phyloP scores from a whole-genome alignment of 208 protist species.

The Porcisia hertigi region DNA sequence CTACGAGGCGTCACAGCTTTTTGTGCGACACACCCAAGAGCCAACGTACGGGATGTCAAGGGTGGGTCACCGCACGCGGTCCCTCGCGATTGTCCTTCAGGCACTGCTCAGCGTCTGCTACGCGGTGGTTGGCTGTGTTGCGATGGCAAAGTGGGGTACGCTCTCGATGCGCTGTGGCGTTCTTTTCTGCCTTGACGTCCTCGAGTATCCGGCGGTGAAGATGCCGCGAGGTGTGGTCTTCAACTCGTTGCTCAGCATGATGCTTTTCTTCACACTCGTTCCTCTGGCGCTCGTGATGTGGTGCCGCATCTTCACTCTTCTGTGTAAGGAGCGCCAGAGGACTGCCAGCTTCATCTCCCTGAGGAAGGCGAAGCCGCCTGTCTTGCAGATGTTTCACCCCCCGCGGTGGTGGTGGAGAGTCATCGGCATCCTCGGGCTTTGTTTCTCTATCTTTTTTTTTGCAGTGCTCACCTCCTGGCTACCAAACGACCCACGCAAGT shows the following conservation, averaged over 20 bases:
- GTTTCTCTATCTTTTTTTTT: conserved; percentile 27
- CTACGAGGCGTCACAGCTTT: conserved; percentile 18
- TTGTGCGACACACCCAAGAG: conserved; percentile 12
- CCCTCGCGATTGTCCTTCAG: neutral
- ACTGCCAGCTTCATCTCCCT: neutral
- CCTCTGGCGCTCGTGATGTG: conserved; percentile 30
- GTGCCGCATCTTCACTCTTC: conserved; percentile 9
- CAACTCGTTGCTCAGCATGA: conserved; percentile 20
- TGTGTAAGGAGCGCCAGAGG: neutral
- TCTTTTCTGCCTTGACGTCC: conserved; percentile 38
- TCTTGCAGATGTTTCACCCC: conserved; percentile 3
- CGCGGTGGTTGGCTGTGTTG: conserved; percentile 6
- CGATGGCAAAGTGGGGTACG: conserved; percentile 22
- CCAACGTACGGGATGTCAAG: neutral
- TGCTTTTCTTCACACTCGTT: conserved; percentile 28
- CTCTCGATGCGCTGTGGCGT: conserved; percentile 30
- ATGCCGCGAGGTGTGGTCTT: conserved; percentile 22
- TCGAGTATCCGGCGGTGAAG: conserved; percentile 8
- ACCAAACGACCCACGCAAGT: conserved; percentile 46
- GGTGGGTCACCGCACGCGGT: neutral
- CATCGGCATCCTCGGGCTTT: conserved; percentile 15
- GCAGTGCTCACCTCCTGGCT: conserved; percentile 49
- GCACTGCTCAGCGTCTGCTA: conserved; percentile 12
- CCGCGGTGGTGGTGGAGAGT: neutral
- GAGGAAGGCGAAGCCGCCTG: conserved; percentile 1